phyloP scores from a whole-genome alignment of 192 early-diverging fungal genomes.

The Coemansia interrupta region DNA sequence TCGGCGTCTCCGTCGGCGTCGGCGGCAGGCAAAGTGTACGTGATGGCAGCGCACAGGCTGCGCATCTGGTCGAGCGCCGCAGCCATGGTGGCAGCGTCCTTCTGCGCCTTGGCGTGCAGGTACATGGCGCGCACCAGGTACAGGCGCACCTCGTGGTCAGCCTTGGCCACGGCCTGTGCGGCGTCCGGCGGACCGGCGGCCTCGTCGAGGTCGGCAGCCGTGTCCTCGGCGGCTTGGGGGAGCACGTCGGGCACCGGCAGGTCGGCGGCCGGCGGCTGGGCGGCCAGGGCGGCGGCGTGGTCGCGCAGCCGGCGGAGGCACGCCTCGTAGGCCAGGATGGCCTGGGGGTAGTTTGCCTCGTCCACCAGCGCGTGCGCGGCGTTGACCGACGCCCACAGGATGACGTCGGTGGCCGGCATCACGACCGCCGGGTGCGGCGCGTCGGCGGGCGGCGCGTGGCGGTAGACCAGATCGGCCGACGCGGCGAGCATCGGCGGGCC shows the following conservation, averaged over 20 bases:
- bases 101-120: slow-evolving; percentile 61
- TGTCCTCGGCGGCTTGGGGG: not conserved
- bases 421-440: not conserved
- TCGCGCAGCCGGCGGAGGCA: slow-evolving; percentile 51
- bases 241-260: not conserved
- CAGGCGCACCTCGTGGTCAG: slow-evolving; percentile 32
- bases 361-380: slow-evolving; percentile 75
- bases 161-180: slow-evolving; percentile 15
- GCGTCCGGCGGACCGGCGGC: slow-evolving; percentile 11
- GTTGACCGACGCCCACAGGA: slow-evolving; percentile 62
- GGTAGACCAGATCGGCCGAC: slow-evolving; percentile 26
- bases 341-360: slow-evolving; percentile 68
- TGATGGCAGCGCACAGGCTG: slow-evolving; percentile 10
- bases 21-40: slow-evolving; percentile 14
- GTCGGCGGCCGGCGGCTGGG: not conserved
- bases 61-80: slow-evolving; percentile 54
- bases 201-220: not conserved
- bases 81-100: slow-evolving; percentile 61
- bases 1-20: not conserved
- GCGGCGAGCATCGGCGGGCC: slow-evolving; percentile 21
- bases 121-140: slow-evolving; percentile 48
- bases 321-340: slow-evolving; percentile 66
- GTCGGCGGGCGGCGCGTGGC: not conserved
- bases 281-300: slow-evolving; percentile 13
- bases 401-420: slow-evolving; percentile 30